phyloP scores from a whole-genome alignment of 345 rosid genomes.

The Eucalyptus pauciflora region DNA sequence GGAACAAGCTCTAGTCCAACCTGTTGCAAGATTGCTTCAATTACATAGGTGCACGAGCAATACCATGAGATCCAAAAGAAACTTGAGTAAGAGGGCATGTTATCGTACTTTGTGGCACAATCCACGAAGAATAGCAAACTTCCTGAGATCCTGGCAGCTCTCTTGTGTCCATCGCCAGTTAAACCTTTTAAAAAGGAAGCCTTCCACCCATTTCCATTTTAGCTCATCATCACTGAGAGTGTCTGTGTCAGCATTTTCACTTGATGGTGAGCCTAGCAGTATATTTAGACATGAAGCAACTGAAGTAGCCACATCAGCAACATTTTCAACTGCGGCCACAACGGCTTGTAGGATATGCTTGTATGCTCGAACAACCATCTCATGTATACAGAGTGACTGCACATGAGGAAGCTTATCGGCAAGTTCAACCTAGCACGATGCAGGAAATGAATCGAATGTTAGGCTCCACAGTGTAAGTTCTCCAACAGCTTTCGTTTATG shows the following conservation, averaged over 20 bases:
- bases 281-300: constrained; percentile 81
- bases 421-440: constrained; percentile 60
- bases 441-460: not conserved
- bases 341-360: constrained; percentile 86
- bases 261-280: constrained; percentile 51
- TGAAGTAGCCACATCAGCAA: constrained; percentile 53
- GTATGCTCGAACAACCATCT: constrained; percentile 93
- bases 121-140: constrained; percentile 80
- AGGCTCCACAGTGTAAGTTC: not conserved
- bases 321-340: constrained; percentile 64
- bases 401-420: constrained; percentile 96
- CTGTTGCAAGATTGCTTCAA: constrained; percentile 28
- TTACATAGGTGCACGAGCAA: not conserved
- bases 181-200: constrained; percentile 67
- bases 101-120: constrained; percentile 76
- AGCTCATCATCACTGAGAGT: constrained; percentile 28
- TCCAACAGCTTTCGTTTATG: not conserved
- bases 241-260: constrained; percentile 30
- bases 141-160: constrained; percentile 55
- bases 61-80: not conserved
- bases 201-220: constrained; percentile 74
- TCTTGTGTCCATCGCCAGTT: constrained; percentile 71
- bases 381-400: constrained; percentile 86
- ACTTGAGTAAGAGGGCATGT: not conserved
- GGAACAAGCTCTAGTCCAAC: constrained; percentile 94